Percentiles rank a stretch among this genome's conserved stretches.
phyloP scores from a whole-genome alignment of 768 basidiomycete genomes.

The Hygrocybe coccinea region DNA sequence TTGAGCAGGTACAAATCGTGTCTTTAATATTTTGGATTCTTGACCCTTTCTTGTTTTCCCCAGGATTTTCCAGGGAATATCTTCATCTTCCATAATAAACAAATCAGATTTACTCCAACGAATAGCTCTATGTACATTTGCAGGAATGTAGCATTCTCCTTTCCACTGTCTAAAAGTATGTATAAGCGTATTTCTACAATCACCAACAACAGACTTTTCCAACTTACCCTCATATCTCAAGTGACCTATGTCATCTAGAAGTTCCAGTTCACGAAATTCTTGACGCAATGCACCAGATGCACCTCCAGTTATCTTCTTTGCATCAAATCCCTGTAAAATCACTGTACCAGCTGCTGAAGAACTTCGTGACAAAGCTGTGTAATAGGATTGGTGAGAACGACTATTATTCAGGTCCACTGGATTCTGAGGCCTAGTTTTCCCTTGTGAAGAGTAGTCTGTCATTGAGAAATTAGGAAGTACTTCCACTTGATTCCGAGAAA shows the following conservation, averaged over 20 bases:
- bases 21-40: neutral
- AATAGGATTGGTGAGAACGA: slow-evolving; percentile 24
- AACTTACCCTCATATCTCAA: slow-evolving; percentile 19
- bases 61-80: neutral
- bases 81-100: slow-evolving; percentile 1
- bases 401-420: slow-evolving; percentile 23
- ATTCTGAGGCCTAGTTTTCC: slow-evolving; percentile 26
- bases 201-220: slow-evolving; percentile 10
- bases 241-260: slow-evolving; percentile 33
- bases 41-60: slow-evolving; percentile 1
- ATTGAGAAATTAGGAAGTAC: slow-evolving; percentile 13
- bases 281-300: slow-evolving; percentile 26
- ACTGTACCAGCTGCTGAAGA: slow-evolving; percentile 19
- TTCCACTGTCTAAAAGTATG: slow-evolving; percentile 16
- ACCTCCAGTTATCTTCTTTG: slow-evolving; percentile 1
- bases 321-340: slow-evolving; percentile 28
- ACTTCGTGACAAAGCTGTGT: slow-evolving; percentile 29
- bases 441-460: slow-evolving; percentile 35
- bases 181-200: slow-evolving; percentile 20
- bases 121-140: slow-evolving; percentile 13
- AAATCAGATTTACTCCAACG: slow-evolving; percentile 18
- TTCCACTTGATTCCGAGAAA: slow-evolving; percentile 25
- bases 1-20: neutral
- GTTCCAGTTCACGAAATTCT: slow-evolving; percentile 32
- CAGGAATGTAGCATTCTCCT: slow-evolving; percentile 19